Conservation (phyloP, 2,329 filamentous ascomycete species). For the Pseudogymnoascus sp. region DNA sequence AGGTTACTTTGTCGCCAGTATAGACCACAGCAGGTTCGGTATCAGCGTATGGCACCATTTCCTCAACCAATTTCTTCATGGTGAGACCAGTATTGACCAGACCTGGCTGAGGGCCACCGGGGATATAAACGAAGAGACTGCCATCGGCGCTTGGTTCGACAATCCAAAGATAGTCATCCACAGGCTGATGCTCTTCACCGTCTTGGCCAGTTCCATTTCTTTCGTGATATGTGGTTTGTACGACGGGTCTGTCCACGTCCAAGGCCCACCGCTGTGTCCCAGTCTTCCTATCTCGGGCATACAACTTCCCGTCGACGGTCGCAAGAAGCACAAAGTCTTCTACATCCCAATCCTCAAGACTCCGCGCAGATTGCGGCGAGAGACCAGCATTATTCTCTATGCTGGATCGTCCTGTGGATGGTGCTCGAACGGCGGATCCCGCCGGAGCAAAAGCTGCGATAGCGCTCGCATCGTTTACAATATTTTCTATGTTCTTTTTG, state of each 20-base stretch:
- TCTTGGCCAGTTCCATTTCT: conserved; percentile 54
- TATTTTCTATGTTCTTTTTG: conserved; percentile 21
- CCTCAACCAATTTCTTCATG: conserved; percentile 81
- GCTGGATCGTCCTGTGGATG: conserved; percentile 59
- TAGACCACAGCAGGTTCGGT: conserved; percentile 74
- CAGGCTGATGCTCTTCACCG: conserved; percentile 44
- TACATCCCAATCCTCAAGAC: conserved; percentile 98
- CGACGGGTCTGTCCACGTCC: conserved; percentile 75
- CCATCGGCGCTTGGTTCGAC: conserved; percentile 87
- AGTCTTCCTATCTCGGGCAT: conserved; percentile 81
- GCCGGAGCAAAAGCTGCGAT: conserved; percentile 96
- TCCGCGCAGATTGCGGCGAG: conserved; percentile 80
- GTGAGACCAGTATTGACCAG: conserved; percentile 61
- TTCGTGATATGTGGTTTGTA: conserved; percentile 77
- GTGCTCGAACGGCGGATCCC: conserved; percentile 92
- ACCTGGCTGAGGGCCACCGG: conserved; percentile 48
- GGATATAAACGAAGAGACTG: conserved; percentile 76
- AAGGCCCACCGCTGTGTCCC: conserved; percentile 80
- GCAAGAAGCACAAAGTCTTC: conserved; percentile 99
- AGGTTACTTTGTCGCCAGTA: conserved; percentile 83
- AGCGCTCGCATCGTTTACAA: conserved; percentile 76
- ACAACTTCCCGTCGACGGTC: conserved; percentile 96
- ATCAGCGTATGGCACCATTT: conserved; percentile 66
- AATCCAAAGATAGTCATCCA: conserved; percentile 85
- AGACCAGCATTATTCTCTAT: conserved; percentile 47